Conservation (phyloP, 306 rosid genomes). For the Castanea sativa region DNA sequence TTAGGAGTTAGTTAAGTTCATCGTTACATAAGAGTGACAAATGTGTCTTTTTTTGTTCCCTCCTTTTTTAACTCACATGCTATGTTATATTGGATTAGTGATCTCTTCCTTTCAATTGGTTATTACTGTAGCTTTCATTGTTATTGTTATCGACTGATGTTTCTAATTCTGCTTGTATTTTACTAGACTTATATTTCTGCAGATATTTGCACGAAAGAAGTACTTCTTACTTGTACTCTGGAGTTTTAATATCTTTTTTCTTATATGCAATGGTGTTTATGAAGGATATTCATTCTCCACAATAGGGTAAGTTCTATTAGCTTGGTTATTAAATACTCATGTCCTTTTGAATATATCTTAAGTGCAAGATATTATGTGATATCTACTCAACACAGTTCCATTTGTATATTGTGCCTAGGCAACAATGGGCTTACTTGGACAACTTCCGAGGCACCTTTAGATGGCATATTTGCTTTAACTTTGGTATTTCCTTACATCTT, state of each 20-base stretch:
- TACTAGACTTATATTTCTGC: constrained; percentile 32
- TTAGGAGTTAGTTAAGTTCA: background rate
- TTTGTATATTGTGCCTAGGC: constrained; percentile 40
- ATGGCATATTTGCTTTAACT: constrained; percentile 98
- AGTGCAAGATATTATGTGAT: constrained; percentile 9
- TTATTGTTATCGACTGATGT: constrained; percentile 6
- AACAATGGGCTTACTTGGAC: constrained; percentile 72
- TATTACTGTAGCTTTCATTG: background rate
- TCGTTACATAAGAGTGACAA: background rate
- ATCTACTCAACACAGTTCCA: constrained; percentile 15
- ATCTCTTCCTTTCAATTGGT: background rate
- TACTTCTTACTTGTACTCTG: constrained; percentile 63
- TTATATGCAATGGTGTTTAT: constrained; percentile 78
- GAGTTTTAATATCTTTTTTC: constrained; percentile 85
- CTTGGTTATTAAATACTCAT: constrained; percentile 7
- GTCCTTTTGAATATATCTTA: constrained; percentile 6
- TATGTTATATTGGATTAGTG: background rate
- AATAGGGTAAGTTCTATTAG: constrained; percentile 70
- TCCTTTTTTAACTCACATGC: background rate
- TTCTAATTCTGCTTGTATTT: constrained; percentile 12
- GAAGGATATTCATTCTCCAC: constrained; percentile 83
- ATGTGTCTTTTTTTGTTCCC: background rate
- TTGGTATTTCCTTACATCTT: constrained; percentile 51
- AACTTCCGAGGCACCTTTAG: constrained; percentile 82
- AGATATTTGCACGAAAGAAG: constrained; percentile 67